Evolutionary conservation across 148 eudicot species (phyloP).

Genomic region (Polygonum aviculare): DNA sequence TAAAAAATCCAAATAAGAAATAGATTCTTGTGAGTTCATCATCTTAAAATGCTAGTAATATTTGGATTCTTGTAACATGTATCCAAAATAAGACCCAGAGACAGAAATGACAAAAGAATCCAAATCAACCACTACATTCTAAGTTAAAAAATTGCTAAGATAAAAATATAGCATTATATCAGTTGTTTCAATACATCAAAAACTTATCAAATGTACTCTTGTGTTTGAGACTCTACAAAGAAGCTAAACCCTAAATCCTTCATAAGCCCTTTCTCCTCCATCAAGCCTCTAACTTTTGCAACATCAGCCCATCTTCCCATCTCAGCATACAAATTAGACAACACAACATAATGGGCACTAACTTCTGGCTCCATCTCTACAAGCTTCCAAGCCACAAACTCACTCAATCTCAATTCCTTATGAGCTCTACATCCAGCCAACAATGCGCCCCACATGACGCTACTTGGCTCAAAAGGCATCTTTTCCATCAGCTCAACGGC

Average conservation of each 20-base stretch:
- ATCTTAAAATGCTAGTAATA: no score
- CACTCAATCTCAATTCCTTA: conserved; percentile 32
- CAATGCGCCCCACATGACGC: conserved; percentile 48
- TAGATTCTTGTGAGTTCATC: no score
- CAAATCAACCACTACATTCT: no score
- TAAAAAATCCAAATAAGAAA: no score
- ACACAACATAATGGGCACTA: conserved; percentile 39
- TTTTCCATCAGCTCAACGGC: conserved; percentile 31
- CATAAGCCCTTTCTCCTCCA: conserved; percentile 38
- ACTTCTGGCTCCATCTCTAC: conserved; percentile 19
- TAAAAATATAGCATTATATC: neutral
- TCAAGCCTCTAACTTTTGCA: conserved; percentile 24
- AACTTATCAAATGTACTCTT: neutral
- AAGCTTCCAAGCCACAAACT: conserved; percentile 31
- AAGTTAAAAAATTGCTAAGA: neutral
- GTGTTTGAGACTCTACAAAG: conserved; percentile 19
- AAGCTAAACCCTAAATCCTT: conserved; percentile 35
- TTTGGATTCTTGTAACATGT: no score
- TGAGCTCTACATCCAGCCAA: conserved; percentile 36
- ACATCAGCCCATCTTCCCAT: conserved; percentile 40
- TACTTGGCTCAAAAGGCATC: conserved; percentile 47
- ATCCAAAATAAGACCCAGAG: no score
- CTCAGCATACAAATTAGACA: conserved; percentile 47
- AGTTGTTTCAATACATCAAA: neutral
- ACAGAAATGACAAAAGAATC: no score